Percentiles rank a stretch among this genome's conserved stretches.
Conservation (phyloP, 139 green algal genomes). For the Chlamydomonas eustigma region DNA sequence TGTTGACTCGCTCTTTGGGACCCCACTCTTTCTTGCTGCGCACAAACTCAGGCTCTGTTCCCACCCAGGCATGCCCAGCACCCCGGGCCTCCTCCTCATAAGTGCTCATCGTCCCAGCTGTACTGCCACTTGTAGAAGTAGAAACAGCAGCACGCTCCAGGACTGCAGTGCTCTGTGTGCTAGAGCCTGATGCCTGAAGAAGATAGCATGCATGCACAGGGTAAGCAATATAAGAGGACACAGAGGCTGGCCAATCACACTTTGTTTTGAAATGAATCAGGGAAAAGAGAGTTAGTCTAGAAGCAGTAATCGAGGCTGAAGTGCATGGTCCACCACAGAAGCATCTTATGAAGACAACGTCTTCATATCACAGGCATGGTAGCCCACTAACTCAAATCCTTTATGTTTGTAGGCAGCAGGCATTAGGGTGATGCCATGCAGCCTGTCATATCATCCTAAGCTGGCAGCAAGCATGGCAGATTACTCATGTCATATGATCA, state of each 20-base stretch:
- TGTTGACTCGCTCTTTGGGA: conserved; percentile 60
- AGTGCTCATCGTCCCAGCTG: conserved; percentile 1
- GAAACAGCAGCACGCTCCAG: neutral
- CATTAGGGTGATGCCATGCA: no score
- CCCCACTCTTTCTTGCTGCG: conserved; percentile 67
- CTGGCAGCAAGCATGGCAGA: no score
- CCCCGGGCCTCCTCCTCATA: neutral
- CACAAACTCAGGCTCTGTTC: conserved; percentile 65
- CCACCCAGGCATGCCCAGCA: conserved; percentile 27
- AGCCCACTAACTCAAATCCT: no score
- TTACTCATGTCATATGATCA: no score
- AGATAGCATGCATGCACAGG: neutral
- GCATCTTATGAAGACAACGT: no score
- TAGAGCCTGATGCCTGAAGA: neutral
- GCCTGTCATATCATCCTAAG: no score
- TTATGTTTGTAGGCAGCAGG: no score
- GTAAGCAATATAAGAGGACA: neutral
- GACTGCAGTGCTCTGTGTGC: neutral
- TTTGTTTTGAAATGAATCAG: no score
- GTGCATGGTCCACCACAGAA: no score
- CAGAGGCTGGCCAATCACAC: neutral
- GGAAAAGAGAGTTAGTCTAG: no score
- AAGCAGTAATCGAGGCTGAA: no score
- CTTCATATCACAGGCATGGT: no score
- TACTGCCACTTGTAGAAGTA: neutral